phyloP scores from a whole-genome alignment of 352 stramenopile species.

The Pythium chondricola region DNA sequence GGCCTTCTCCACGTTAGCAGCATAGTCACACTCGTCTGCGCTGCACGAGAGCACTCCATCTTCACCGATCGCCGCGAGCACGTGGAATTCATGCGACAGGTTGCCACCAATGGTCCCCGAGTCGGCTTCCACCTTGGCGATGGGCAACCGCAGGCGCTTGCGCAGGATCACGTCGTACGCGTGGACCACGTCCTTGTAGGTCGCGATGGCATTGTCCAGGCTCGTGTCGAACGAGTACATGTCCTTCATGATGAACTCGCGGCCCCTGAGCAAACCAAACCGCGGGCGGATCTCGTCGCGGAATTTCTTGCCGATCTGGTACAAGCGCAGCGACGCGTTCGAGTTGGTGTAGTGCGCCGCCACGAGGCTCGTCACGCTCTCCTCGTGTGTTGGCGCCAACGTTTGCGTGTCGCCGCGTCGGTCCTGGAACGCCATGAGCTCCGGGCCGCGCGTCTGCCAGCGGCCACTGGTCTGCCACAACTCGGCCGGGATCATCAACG shows the following conservation, averaged over 20 bases:
- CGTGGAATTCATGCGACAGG: constrained; percentile 87
- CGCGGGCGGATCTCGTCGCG: constrained; percentile 84
- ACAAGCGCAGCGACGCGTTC: constrained; percentile 60
- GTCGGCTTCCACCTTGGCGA: constrained; percentile 81
- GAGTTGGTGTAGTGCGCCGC: constrained; percentile 45
- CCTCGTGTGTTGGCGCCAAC: constrained; percentile 79
- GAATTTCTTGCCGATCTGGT: constrained; percentile 87
- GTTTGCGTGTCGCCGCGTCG: constrained; percentile 58
- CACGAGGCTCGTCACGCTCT: constrained; percentile 80
- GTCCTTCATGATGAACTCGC: constrained; percentile 91
- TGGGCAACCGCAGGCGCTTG: constrained; percentile 51
- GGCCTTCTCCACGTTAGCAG: constrained; percentile 86
- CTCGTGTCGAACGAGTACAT: constrained; percentile 86
- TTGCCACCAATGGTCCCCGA: constrained; percentile 86
- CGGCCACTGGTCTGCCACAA: constrained; percentile 81
- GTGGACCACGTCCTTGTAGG: constrained; percentile 70
- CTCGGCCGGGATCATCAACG: constrained; percentile 63
- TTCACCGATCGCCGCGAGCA: constrained; percentile 76
- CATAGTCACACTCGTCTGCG: constrained; percentile 51
- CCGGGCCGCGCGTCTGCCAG: constrained; percentile 73
- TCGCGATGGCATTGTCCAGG: constrained; percentile 48
- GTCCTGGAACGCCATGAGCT: constrained; percentile 82
- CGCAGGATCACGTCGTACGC: constrained; percentile 78
- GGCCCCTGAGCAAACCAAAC: constrained; percentile 73
- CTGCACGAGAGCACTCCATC: constrained; percentile 75